Conservation (phyloP, 2,329 filamentous ascomycete genomes). For the Colletotrichum horii region DNA sequence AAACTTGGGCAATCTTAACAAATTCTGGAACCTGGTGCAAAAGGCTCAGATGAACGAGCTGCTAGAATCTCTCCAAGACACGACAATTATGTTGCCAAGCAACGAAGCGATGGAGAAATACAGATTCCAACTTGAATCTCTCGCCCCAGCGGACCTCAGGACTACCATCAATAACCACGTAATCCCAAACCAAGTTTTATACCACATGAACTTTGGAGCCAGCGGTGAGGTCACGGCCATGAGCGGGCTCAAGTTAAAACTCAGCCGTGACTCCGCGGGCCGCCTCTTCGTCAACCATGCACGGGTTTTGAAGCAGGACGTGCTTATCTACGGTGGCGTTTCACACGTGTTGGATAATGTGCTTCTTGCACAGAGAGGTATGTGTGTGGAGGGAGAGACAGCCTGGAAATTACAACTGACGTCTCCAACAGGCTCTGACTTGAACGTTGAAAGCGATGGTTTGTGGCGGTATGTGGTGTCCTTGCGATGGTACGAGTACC, state of each 20-base stretch:
- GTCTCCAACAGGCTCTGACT: background rate
- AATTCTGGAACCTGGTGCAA: background rate
- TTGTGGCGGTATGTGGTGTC: background rate
- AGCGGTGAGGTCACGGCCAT: background rate
- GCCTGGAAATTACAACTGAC: background rate
- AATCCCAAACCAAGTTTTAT: background rate
- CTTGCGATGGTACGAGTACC: background rate
- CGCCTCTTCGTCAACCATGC: background rate
- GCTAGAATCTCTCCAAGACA: background rate
- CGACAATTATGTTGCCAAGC: background rate
- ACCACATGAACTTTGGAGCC: background rate
- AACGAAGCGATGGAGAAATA: background rate
- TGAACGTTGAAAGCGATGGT: background rate
- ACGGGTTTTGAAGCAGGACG: background rate
- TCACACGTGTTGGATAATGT: background rate
- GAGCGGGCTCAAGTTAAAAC: background rate
- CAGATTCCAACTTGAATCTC: background rate
- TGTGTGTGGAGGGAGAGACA: no score
- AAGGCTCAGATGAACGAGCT: background rate
- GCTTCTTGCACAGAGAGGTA: background rate
- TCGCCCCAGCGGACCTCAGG: background rate
- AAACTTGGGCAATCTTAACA: background rate
- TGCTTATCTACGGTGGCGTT: background rate
- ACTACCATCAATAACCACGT: background rate
- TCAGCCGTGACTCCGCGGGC: background rate